Evolutionary conservation across 2,329 filamentous ascomycete species (phyloP).

Genomic region (Achaetomium macrosporum): DNA sequence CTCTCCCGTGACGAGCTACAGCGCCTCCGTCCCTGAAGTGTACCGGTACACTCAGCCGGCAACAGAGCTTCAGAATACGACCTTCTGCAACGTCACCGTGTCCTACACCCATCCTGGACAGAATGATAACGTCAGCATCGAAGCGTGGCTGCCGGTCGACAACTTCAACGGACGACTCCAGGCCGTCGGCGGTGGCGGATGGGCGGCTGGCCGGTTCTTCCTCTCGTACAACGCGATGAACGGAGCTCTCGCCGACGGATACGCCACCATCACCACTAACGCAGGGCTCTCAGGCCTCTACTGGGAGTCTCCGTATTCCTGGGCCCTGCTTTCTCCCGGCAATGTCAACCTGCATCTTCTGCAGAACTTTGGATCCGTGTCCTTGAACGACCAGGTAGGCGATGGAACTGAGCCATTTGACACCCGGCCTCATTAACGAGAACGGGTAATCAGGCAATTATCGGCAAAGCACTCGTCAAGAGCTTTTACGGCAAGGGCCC

Average conservation of each 20-base stretch:
- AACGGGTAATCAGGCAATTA: constrained; percentile 19
- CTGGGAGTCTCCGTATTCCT: no score
- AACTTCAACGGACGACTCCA: constrained; percentile 35
- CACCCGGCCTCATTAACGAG: no score
- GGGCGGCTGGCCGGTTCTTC: constrained; percentile 22
- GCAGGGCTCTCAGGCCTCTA: constrained; percentile 22
- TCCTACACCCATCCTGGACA: constrained; percentile 38
- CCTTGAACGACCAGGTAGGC: constrained; percentile 13
- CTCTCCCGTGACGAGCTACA: constrained; percentile 17
- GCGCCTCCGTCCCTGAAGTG: background rate
- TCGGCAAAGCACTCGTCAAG: constrained; percentile 43
- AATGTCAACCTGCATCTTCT: constrained; percentile 23
- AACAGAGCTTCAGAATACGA: constrained; percentile 15
- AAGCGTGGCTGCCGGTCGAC: constrained; percentile 31
- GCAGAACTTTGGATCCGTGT: constrained; percentile 21
- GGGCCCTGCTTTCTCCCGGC: constrained; percentile 23
- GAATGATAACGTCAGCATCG: constrained; percentile 32
- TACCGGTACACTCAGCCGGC: constrained; percentile 9
- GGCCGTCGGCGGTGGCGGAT: constrained; percentile 35
- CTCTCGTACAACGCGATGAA: constrained; percentile 16
- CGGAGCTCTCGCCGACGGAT: constrained; percentile 19
- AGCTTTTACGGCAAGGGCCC: constrained; percentile 42
- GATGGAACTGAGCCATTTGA: no score
- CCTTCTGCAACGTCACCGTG: constrained; percentile 39
- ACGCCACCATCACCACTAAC: constrained; percentile 26